phyloP scores from a whole-genome alignment of 768 basidiomycete genomes.

The Macrocybe gigantea region DNA sequence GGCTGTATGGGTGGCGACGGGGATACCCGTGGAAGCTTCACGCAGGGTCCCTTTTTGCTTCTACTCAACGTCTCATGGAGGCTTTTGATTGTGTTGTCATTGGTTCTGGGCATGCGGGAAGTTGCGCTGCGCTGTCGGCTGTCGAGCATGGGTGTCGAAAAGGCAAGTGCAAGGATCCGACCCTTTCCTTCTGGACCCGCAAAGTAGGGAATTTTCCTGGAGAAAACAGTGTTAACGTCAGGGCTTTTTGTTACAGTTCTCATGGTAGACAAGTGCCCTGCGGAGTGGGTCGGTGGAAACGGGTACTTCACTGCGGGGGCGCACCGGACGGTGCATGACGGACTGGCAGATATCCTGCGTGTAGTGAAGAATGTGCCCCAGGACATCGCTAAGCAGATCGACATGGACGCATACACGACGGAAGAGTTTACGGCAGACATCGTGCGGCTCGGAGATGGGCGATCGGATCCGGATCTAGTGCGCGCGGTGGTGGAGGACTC shows the following conservation, averaged over 20 bases:
- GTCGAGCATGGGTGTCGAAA: constrained; percentile 51
- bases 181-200: no score
- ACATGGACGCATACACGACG: constrained; percentile 52
- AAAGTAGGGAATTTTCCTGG: no score
- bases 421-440: constrained; percentile 53
- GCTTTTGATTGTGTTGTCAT: constrained; percentile 54
- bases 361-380: constrained; percentile 45
- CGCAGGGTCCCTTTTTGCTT: neutral
- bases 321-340: constrained; percentile 56
- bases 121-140: constrained; percentile 58
- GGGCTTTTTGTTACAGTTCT: constrained; percentile 31
- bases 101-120: constrained; percentile 64
- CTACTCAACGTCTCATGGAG: constrained; percentile 5
- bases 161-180: constrained; percentile 21
- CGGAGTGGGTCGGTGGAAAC: constrained; percentile 64
- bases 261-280: constrained; percentile 60
- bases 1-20: no score
- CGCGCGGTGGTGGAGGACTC: constrained; percentile 48
- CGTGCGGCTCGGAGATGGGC: constrained; percentile 49
- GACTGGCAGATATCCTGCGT: constrained; percentile 53
- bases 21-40: no score
- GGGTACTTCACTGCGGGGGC: constrained; percentile 71
- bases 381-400: constrained; percentile 36
- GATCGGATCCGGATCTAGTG: constrained; percentile 44
- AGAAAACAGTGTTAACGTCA: neutral